Conservation (phyloP, 2,329 filamentous ascomycete genomes). For the Nigrospora oryzae region DNA sequence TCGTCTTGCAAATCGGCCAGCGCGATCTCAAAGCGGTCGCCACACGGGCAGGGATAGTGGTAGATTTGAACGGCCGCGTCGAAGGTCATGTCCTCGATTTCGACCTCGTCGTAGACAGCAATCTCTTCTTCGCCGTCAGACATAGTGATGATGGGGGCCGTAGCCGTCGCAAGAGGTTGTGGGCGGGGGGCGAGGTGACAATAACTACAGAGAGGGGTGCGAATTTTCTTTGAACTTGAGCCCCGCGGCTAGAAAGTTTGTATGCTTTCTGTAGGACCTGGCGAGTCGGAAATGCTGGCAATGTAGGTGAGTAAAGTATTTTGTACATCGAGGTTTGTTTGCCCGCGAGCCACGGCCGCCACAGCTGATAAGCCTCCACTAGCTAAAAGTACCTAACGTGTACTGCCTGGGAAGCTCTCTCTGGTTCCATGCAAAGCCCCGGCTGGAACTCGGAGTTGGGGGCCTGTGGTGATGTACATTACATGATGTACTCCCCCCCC, state of each 20-base stretch:
- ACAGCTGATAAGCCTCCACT: too few relatives aligned
- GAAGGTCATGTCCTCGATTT: conserved; percentile 97
- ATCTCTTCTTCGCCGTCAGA: conserved; percentile 52
- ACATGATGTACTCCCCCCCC: too few relatives aligned
- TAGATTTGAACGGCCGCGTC: conserved; percentile 78
- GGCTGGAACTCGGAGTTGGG: too few relatives aligned
- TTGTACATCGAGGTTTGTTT: too few relatives aligned
- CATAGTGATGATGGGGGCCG: conserved; percentile 31
- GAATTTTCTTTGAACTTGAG: neutral
- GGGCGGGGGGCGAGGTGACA: neutral
- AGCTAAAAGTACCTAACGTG: too few relatives aligned
- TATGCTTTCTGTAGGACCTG: too few relatives aligned
- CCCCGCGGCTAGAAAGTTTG: neutral
- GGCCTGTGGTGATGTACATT: too few relatives aligned
- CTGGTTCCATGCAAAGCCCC: too few relatives aligned
- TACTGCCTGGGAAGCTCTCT: too few relatives aligned
- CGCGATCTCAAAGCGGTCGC: conserved; percentile 89
- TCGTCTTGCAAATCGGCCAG: conserved; percentile 80
- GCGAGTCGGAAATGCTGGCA: too few relatives aligned
- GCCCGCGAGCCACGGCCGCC: too few relatives aligned
- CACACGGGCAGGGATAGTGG: conserved; percentile 94
- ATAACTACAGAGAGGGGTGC: neutral
- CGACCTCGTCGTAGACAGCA: conserved; percentile 92
- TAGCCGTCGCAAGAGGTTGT: neutral
- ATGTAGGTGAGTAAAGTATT: too few relatives aligned